Evolutionary conservation across 352 stramenopile genomes (phyloP), one percentile per base, ranked within the genome.

Genomic region (Globisporangium recalcitrans): DNA sequence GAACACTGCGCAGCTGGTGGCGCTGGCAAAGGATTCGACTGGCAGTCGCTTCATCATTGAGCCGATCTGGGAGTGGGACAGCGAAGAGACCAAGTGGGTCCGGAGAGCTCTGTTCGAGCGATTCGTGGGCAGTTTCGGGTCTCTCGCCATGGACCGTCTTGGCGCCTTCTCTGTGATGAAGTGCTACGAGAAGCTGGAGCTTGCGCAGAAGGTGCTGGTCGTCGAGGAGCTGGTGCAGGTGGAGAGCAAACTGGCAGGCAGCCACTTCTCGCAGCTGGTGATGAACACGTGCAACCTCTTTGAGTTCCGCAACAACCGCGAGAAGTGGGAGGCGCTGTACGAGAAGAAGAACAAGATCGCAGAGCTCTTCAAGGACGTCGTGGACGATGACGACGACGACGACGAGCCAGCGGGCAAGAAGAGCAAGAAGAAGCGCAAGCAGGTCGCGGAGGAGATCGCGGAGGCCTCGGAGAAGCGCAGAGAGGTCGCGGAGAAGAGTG

Each of bases 151-250:
- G 61, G 82, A 93, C 61, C 85, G 85, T 13, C 76, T 91, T 0
- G 80, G 85, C 19, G 80, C 82, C 19, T 93, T 93, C 56, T 85
- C 80, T 24, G 85, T 91, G 27, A 90, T 93, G 66, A 93, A 93
- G 63, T 91, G 85, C 65, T 93, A 86, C 57, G 78, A 90, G 52
- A 74, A 72, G 42, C 63, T 93, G 34, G 53, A 69, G 2, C 52
- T 91, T 31, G 48, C 72, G 29, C 72, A 91, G 53, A 91, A 91
- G 65, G 79, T 74, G 36, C 68, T 75, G 16, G 77, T 93, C n/a
- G 85, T 77, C 19, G 70, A 90, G 21, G 85, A 93, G 62, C 69
- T 93, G 11, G 47, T 89, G 47, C 69, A 75, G 21, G 80, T 90
- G 4, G 85, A 93, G 61, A 73, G 67, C 32, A 87, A 93, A 47